phyloP scores from a whole-genome alignment of 23 red algal genomes.

The Gracilaria vermiculophylla region DNA sequence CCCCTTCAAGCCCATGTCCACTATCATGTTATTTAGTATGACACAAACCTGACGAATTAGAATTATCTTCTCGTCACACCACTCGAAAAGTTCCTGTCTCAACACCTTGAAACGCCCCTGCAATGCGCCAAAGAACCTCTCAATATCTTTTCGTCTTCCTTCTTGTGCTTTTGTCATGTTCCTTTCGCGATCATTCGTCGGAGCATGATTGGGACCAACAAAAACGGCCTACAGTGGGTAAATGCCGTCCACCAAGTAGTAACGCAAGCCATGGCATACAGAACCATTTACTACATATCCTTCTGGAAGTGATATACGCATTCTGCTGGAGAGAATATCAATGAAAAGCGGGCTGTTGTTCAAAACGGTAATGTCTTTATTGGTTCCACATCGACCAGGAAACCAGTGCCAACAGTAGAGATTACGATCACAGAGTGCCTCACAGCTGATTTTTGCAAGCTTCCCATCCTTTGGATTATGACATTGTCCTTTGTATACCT shows the following conservation, averaged over 20 bases:
- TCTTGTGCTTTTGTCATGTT: constrained; percentile 9
- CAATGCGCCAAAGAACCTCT: constrained; percentile 18
- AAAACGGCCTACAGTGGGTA: constrained; percentile 33
- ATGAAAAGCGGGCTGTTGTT: neutral
- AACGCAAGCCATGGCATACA: too few relatives aligned
- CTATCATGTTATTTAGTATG: constrained; percentile 13
- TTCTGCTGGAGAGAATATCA: neutral
- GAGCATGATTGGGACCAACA: neutral
- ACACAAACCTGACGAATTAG: constrained; percentile 5
- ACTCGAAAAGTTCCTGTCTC: neutral
- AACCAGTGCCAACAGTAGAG: constrained; percentile 41
- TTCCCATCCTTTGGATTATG: constrained; percentile 40
- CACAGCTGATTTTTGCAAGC: constrained; percentile 17
- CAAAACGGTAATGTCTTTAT: constrained; percentile 34
- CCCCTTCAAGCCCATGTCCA: neutral
- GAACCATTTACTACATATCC: neutral
- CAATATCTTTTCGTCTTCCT: constrained; percentile 14
- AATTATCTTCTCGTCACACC: neutral
- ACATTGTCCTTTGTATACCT: constrained; percentile 24
- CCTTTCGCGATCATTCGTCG: neutral
- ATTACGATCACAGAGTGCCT: constrained; percentile 16
- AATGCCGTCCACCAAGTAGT: too few relatives aligned
- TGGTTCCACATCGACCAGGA: constrained; percentile 12
- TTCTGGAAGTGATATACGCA: constrained; percentile 5
- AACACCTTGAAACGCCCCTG: constrained; percentile 23